These are phyloP conservation scores for Fusarium algeriense DNA, from an alignment of 2,329 filamentous ascomycete genomes.

Conservation along the genomic window DNA sequence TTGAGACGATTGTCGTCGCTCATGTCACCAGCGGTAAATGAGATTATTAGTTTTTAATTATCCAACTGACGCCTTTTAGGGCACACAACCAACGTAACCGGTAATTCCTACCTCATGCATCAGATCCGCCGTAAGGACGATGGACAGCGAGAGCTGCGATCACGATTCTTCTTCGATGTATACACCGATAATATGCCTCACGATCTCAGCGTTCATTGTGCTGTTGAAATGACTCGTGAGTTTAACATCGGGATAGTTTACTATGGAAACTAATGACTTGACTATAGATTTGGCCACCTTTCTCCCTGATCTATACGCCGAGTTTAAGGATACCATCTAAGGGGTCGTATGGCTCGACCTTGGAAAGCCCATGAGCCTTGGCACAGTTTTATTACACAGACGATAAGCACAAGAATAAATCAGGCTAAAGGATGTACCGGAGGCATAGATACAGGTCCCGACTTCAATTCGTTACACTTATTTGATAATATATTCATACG, in stretches of 20 bases:
- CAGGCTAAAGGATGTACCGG: too few species aligned
- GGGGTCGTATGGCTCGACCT: too few species aligned
- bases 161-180: neutral
- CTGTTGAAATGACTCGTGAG: neutral
- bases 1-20: neutral
- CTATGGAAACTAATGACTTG: neutral
- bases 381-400: too few species aligned
- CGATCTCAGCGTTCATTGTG: neutral
- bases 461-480: too few species aligned
- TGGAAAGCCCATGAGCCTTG: too few species aligned
- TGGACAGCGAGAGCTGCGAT: neutral
- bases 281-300: neutral
- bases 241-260: neutral
- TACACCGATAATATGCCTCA: neutral
- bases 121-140: neutral
- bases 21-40: neutral
- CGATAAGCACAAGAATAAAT: too few species aligned
- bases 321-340: neutral
- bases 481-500: too few species aligned
- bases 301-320: neutral
- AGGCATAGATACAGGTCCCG: too few species aligned
- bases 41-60: rapidly evolving
- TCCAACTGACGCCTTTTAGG: neutral
- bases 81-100: neutral
- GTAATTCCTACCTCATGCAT: neutral